A percentile compares a stretch with the other conserved stretches of the same genome.
phyloP scores from a whole-genome alignment of 2,329 filamentous ascomycete species.

The Coniella vitis region DNA sequence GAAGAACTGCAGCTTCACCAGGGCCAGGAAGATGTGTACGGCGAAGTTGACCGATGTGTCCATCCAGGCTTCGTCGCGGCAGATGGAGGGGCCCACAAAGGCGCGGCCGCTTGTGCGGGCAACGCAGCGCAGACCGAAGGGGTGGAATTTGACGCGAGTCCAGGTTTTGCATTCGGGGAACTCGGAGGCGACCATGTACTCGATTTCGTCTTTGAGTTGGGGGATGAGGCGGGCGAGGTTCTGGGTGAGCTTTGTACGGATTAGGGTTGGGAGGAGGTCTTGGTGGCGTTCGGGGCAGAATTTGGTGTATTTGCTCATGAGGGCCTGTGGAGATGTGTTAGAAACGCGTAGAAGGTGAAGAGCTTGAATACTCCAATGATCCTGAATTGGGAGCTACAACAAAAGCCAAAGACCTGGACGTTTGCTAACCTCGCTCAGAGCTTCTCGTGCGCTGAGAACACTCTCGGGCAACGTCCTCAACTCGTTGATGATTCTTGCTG shows the following conservation, averaged over 20 bases:
- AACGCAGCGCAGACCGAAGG: conserved; percentile 43
- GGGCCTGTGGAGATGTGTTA: conserved; percentile 29
- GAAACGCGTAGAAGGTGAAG: not conserved
- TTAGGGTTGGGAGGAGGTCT: conserved; percentile 36
- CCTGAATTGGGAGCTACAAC: too few species aligned
- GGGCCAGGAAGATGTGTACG: conserved; percentile 39
- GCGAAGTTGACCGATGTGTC: conserved; percentile 44
- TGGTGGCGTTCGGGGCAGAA: conserved; percentile 40
- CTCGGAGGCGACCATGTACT: conserved; percentile 38
- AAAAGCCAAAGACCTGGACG: conserved; percentile 2
- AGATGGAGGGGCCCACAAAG: conserved; percentile 45
- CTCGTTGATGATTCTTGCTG: conserved; percentile 37
- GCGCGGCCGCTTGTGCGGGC: conserved; percentile 46
- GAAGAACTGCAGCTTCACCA: conserved; percentile 45
- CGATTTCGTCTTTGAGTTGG: conserved; percentile 39
- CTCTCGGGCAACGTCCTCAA: conserved; percentile 43
- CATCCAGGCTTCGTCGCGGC: conserved; percentile 48
- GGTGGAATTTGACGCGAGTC: conserved; percentile 47
- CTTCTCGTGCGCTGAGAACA: conserved; percentile 40
- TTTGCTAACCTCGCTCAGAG: conserved; percentile 37
- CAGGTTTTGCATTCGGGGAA: conserved; percentile 47
- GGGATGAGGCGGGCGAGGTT: conserved; percentile 40
- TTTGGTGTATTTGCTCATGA: conserved; percentile 45
- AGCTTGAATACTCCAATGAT: too few species aligned
- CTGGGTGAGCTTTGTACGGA: conserved; percentile 41